Evolutionary conservation across 306 rosid species (phyloP), one percentile per base, ranked within the genome.

Genomic region (Gleditsia sinensis): DNA sequence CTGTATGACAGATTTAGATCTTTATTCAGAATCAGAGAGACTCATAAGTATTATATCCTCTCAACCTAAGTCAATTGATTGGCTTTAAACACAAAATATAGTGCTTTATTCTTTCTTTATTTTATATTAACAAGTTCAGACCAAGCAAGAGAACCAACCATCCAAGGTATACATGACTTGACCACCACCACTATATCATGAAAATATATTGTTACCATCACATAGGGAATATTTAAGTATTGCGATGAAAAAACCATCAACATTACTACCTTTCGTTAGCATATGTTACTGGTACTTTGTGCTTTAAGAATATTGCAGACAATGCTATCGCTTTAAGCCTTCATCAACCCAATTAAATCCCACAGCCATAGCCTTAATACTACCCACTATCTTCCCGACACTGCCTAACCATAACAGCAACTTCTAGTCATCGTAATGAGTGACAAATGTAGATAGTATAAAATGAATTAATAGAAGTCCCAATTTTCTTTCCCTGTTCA

Each of bases 331-430:
- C 13, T 46, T 37, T 39, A 76, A 58, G 46, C 51, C 42, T 48
- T 74, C 19, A 27, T 17, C 53, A 56, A 57, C 19, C 56, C 58
- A 66, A 59, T 42, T 37, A 59, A 72, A 58, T 48, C 59, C 43
- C 36, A 74, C 36, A 59, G 34, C 12, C n/a, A 62, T 45, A n/a
- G n/a, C n/a, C n/a, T n/a, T n/a, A n/a, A n/a, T n/a, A n/a, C n/a
- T n/a, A n/a, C n/a, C n/a, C n/a, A n/a, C n/a, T n/a, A n/a, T n/a
- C n/a, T n/a, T n/a, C 23, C 54, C 9, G 8, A 49, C 10, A 19
- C 25, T 6, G 25, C 10, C 10, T 5, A 49, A 24, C 24, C 17
- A 27, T 16, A 45, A 51, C 7, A 51, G 20, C 43, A 25, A 39
- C 9, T 37, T 70, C 58, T 13, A 23, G 7, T 46, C 50, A 43